Evolutionary conservation across 139 green algal species (phyloP).

Genomic region (Chlamydomonas asymmetrica): DNA sequence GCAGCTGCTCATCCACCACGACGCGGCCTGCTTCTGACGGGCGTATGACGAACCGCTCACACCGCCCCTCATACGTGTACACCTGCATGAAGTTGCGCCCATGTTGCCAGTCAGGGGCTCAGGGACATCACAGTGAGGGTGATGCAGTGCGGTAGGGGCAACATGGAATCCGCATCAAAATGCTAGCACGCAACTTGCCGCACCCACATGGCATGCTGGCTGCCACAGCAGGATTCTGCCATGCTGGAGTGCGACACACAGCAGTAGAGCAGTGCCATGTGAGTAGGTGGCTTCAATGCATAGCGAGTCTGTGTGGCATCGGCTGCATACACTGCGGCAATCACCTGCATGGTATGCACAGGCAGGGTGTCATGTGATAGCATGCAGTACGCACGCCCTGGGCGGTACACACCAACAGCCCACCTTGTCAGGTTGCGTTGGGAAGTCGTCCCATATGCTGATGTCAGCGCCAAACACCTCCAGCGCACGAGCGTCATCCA

Average conservation of each 20-base stretch:
- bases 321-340: background rate
- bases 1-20: background rate
- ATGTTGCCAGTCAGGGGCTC: too few species aligned
- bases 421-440: constrained; percentile 41
- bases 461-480: constrained; percentile 42
- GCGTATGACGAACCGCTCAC: constrained; percentile 26
- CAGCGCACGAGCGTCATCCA: constrained; percentile 20
- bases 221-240: background rate
- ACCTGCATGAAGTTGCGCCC: too few species aligned
- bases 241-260: background rate
- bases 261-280: background rate
- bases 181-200: background rate
- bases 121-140: background rate
- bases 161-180: background rate
- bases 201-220: background rate
- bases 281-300: background rate
- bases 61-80: constrained; percentile 39
- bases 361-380: background rate
- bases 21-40: background rate
- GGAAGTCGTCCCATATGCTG: constrained; percentile 48
- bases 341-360: background rate
- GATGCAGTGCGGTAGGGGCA: background rate
- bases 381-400: background rate
- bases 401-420: background rate
- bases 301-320: too few species aligned